These are phyloP conservation scores for Skeletonema tropicum DNA, from an alignment of 108 stramenopile species.

Conservation along the genomic window DNA sequence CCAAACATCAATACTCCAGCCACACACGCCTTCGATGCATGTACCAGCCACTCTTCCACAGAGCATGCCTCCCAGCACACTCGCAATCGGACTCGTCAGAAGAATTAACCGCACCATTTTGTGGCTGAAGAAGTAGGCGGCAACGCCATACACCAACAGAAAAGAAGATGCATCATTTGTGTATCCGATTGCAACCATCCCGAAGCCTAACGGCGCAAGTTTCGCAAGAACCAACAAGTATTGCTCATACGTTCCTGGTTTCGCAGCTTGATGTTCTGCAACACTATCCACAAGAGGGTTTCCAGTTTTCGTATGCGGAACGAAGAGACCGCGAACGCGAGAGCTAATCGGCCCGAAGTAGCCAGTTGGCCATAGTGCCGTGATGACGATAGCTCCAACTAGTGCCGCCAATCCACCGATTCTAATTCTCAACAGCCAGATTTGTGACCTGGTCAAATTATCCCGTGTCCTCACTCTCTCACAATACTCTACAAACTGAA, in stretches of 20 bases:
- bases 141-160: slow-evolving; percentile 88
- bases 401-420: slow-evolving; percentile 49
- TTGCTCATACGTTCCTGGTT: slow-evolving; percentile 89
- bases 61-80: slow-evolving; percentile 87
- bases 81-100: slow-evolving; percentile 93
- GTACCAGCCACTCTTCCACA: slow-evolving; percentile 67
- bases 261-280: slow-evolving; percentile 98
- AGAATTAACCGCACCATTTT: slow-evolving; percentile 98
- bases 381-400: slow-evolving; percentile 33
- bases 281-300: slow-evolving; percentile 94
- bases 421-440: slow-evolving; percentile 67
- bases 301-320: slow-evolving; percentile 92
- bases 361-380: slow-evolving; percentile 71
- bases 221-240: slow-evolving; percentile 78
- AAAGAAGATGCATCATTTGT: slow-evolving; percentile 88
- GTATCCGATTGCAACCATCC: slow-evolving; percentile 63
- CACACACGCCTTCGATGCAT: slow-evolving; percentile 48
- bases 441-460: slow-evolving; percentile 34
- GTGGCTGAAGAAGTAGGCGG: slow-evolving; percentile 95
- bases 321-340: slow-evolving; percentile 90
- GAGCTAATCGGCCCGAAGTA: slow-evolving; percentile 94
- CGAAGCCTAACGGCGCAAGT: slow-evolving; percentile 93
- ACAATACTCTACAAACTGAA: slow-evolving; percentile 75
- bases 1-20: slow-evolving; percentile 38
- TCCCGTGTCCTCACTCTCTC: slow-evolving; percentile 52